Evolutionary conservation across 2,329 filamentous ascomycete species (phyloP), one percentile per base, ranked within the genome.

Genomic region (Atkinsonella hypoxylon): DNA sequence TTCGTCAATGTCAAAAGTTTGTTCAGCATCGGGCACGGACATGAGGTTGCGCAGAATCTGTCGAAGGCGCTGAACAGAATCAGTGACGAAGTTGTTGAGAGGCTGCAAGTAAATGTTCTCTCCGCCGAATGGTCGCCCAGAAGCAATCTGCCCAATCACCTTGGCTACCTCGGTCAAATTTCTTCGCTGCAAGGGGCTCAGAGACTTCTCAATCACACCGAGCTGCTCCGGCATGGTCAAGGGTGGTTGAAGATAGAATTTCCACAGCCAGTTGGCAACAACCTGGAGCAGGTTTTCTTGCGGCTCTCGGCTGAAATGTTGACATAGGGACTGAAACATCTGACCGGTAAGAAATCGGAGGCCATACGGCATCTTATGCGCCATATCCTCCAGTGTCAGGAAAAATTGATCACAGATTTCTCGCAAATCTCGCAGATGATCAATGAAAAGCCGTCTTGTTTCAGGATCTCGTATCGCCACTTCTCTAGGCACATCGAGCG

Each of bases 61-160:
- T 32, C 80, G 78, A 52, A 96, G 74, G 22, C 90, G 79, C 58
- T 89, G 83, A 46, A 95, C 83, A 0, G 90, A 90, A 54, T 96
- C 88, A 17, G 78, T 81, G 45, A 98, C 77, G 64, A 95, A 97
- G 46, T 83, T 87, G 66, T 98, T 98, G 40, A 98, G 77, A 1
- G 93, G 93, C 61, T 97, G 90, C 7, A 98, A 76, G 64, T 97
- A 97, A 54, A 97, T 83, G 61, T 97, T 95, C 52, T 97, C 93
- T 2, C 87, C 87, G 12, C 90, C 90, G 67, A 98, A 98, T 0
- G 91, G 78, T 55, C 88, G 82, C 1, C 91, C 91, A n/a, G 83
- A 83, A 13, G 87, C 86, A 48, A 95, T 83, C 67, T 98, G 94
- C 32, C 87, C 77, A 12, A 98, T 76, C 0, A 98, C 89, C 68